Evolutionary conservation across 1,284 basidiomycete genomes (phyloP).

Genomic region (Cryptococcus sp.): DNA sequence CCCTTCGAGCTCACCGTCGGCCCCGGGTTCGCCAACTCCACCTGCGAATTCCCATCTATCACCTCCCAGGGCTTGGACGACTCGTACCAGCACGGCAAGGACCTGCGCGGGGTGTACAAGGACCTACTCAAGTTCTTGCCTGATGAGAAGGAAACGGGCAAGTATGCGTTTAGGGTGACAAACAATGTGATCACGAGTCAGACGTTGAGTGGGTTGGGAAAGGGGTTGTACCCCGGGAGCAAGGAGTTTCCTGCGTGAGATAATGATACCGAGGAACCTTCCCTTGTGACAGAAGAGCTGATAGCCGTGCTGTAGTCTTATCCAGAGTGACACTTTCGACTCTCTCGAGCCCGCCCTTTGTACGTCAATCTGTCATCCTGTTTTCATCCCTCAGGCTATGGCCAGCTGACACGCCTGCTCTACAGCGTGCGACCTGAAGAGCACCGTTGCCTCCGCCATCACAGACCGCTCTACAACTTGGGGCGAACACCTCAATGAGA

Average conservation of each 20-base stretch:
- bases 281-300: background rate
- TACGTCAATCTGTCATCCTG: constrained; percentile 3
- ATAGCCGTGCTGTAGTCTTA: background rate
- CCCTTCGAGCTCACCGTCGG: constrained; percentile 31
- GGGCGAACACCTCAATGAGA: constrained; percentile 26
- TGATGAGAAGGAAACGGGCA: constrained; percentile 15
- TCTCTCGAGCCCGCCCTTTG: constrained; percentile 35
- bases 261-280: background rate
- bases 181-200: constrained; percentile 42
- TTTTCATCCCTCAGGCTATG: background rate
- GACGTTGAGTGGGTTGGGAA: constrained; percentile 28
- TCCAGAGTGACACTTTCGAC: constrained; percentile 29
- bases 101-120: constrained; percentile 34
- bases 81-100: constrained; percentile 28
- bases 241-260: constrained; percentile 27
- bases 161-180: constrained; percentile 37
- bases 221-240: constrained; percentile 30
- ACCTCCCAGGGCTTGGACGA: constrained; percentile 36
- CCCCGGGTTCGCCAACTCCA: constrained; percentile 37
- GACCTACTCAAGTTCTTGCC: constrained; percentile 37
- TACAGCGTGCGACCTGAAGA: constrained; percentile 11
- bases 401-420: background rate
- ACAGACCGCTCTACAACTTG: constrained; percentile 20
- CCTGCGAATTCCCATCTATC: constrained; percentile 38
- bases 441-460: constrained; percentile 8